Evolutionary conservation across 345 rosid genomes (phyloP).

Genomic region (Cardiospermum halicacabum): DNA sequence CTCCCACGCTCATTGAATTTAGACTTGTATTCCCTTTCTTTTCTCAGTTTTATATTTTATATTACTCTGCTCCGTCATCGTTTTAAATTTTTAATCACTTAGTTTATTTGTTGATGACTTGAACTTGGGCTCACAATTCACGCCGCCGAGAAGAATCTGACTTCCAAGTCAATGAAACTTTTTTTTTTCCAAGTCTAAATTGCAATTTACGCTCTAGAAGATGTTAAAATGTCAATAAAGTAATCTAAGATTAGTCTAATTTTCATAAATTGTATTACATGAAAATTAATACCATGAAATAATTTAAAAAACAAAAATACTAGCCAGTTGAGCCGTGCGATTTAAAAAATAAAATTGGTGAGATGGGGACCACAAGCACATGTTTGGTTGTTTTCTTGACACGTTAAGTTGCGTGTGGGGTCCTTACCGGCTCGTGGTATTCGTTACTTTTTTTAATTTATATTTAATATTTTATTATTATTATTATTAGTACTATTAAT

Average conservation of each 20-base stretch:
- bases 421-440: constrained; percentile 2
- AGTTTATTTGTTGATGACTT: neutral
- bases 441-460: neutral
- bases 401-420: constrained; percentile 7
- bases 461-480: neutral
- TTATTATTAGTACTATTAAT: neutral
- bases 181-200: too few species aligned
- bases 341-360: neutral
- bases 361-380: constrained; percentile 19
- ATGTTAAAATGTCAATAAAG: too few species aligned
- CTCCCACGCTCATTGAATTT: constrained; percentile 14
- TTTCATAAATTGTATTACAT: too few species aligned
- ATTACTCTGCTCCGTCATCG: neutral
- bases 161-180: too few species aligned
- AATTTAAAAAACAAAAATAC: too few species aligned
- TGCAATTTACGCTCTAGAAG: too few species aligned
- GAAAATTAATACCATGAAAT: too few species aligned
- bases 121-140: neutral
- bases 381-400: constrained; percentile 9
- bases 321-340: neutral
- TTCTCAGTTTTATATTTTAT: neutral
- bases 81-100: neutral
- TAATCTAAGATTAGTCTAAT: too few species aligned
- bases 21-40: neutral
- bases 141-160: too few species aligned